A percentile compares a stretch with the other conserved stretches of the same genome.
Conservation (phyloP, 2,329 filamentous ascomycete genomes). For the Westerdykella aurantiaca region DNA sequence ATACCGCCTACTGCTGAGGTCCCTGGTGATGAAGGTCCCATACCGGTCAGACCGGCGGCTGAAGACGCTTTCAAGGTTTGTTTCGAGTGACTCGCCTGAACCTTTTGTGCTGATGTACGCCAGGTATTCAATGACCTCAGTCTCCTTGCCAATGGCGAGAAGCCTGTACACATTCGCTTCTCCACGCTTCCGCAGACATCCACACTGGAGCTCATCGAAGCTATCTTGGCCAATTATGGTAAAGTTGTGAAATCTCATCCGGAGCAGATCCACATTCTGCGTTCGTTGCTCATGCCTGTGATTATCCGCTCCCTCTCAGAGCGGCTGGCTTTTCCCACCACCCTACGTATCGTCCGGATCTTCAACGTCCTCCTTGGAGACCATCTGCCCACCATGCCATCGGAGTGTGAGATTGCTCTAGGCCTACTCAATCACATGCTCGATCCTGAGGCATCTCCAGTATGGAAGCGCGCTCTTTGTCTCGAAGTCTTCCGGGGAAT, state of each 20-base stretch:
- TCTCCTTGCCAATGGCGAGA: conserved; percentile 76
- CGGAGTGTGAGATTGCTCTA: conserved; percentile 77
- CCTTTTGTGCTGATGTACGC: conserved; percentile 7
- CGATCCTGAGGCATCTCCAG: conserved; percentile 69
- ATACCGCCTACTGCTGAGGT: conserved; percentile 61
- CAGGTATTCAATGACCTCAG: conserved; percentile 86
- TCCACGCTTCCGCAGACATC: conserved; percentile 74
- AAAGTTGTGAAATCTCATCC: conserved; percentile 69
- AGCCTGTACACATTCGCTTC: conserved; percentile 74
- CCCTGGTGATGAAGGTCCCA: conserved; percentile 56
- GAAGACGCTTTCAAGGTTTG: conserved; percentile 73
- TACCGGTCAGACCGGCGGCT: conserved; percentile 67
- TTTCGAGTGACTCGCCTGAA: neutral
- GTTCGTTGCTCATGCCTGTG: conserved; percentile 73
- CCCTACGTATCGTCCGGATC: conserved; percentile 75
- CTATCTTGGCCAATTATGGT: conserved; percentile 80
- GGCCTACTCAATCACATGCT: conserved; percentile 77
- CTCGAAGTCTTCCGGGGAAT: conserved; percentile 87
- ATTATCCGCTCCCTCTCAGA: conserved; percentile 73
- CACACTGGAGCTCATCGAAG: conserved; percentile 86
- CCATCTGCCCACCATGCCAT: conserved; percentile 67
- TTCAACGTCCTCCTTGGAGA: conserved; percentile 74
- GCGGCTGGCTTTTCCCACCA: conserved; percentile 71
- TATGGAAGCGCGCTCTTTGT: conserved; percentile 84
- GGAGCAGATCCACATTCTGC: conserved; percentile 75